Base-by-base conservation (phyloP, 495 filamentous ascomycete species). In the Penicillium odoratum region DNA sequence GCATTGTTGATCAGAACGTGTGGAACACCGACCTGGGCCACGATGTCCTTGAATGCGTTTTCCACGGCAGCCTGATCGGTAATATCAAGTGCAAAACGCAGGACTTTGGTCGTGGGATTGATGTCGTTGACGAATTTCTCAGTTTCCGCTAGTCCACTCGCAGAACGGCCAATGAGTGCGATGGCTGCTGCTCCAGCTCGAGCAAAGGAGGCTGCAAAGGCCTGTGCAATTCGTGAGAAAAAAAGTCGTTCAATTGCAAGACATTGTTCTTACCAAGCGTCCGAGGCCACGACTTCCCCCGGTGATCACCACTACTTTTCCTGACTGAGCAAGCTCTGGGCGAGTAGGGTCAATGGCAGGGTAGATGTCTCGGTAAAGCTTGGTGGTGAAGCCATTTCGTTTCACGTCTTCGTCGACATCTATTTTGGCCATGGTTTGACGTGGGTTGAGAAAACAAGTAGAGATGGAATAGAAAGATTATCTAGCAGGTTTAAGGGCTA, bases 1-100 rank as follows among this genome's bases (percentile, higher is more conserved):
- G 78, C 78, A 50, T 76, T 79, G 59, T 78, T 78, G 44, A 80
- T 56, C 13, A 82, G 65, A 0, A 81, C 57, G 56, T 81, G 76
- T 10, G 77, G 69, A 7, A 61, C 57, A 3, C 75, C 73, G 44
- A 74, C 75, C 7, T 62, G 63, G 15, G 63, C 63, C 9, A 70
- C 66, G n/a, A 79, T 67, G 29, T 70, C 59, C 7, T 62, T 62
- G 44, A 74, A 81, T 0, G 78, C 63, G 4, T 53, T 55, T 6
- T 60, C 55, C 25, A 77, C 72, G 5, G 64, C 64, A 1, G 50
- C 33, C 26, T 61, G 64, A 48, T 69, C 57, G 3, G 69, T 61
- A 49, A 81, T 65, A 58, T 73, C 69, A 15, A 65, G 61, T 0
- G 61, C 25, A 16, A 71, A 58, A 0, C 56, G 48, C 8, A 74